Evolutionary conservation across 352 stramenopile genomes (phyloP), one percentile per base, ranked within the genome.

Genomic region (Saprolegnia diclina): DNA sequence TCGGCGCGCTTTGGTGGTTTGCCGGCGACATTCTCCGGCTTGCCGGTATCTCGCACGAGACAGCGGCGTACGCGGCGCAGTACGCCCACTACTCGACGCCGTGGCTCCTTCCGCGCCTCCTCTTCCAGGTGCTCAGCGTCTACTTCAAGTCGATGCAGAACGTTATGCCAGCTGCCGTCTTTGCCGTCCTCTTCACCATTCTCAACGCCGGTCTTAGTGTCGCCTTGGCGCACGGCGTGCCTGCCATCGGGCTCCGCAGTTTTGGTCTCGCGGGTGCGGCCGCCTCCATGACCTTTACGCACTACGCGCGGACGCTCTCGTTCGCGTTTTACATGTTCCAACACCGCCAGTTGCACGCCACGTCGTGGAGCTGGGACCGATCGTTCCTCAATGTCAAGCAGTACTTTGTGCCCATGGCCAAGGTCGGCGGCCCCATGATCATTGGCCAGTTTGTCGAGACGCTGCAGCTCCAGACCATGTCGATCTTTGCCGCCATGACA

Each of bases 81-180:
- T 95, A 92, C 72, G 85, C 76, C 42, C 77, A 84, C 1, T 71
- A 88, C 14, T 90, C 78, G 40, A 77, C 91, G 26, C 71, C 92
- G 7, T 80, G 82, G 64, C 75, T 94, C 42, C 91, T 77, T 77
- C 86, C 86, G n/a, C 81, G 83, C 64, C 82, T 79, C 63, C 85
- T 90, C 76, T 91, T 90, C 65, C 81, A 89, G 62, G 77, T 88
- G 64, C 74, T 95, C 21, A 78, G 79, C 22, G 82, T 77, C 54
- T 95, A 86, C 73, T 91, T 92, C 71, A 80, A 93, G 67, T 77
- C 83, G 54, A 86, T 92, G 69, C 80, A 88, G 56, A 86, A 90
- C 57, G 83, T 94, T 32, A 57, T 90, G 22, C 86, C 84, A 32
- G 88, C 83, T 9, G 77, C 85, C 3, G 59, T 71, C 26, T 81